Base-by-base conservation (phyloP, 495 filamentous ascomycete genomes). In the Delitschia confertaspora region DNA sequence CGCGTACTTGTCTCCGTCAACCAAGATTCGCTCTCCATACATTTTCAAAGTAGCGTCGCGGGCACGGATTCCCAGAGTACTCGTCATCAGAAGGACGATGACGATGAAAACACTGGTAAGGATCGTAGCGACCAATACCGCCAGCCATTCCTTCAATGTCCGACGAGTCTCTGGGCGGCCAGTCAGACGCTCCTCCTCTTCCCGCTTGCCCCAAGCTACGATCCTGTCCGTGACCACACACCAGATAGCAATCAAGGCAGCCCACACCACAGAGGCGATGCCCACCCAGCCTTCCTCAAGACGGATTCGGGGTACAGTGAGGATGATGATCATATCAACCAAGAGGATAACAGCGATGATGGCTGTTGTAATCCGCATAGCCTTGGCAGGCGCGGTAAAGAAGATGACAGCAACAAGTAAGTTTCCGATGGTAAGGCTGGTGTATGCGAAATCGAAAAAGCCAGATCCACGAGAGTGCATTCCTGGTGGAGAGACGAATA, bases 141-240 rank as follows among this genome's bases (percentile, higher is more conserved):
- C 83, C 19, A 74, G 58, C 91, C 91, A 95, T 64, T 95, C 84
- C 8, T 70, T 61, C 20, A 94, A 56, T 0, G 85, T 83, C 9
- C 88, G 79, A 16, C 88, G 78, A 8, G 79, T 88, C 63, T 95
- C 89, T 11, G 76, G 71, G n/a, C 87, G 80, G 20, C 91, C 91
- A 0, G 91, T 98, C 9, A 98, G 68, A 11, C 91, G 75, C 55
- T 93, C 80, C 62, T 98, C 91, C 57, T 98, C 91, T 49, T 94
- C 84, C 0, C 66, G 67, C 61, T 95, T 95, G 18, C 89, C 91
- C 79, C 86, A 93, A 38, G 79, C 71, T 10, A 98, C 91, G 6
- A 83, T 70, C n/a, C 81, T 67, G 58, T 79, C 79, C 38, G 71
- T 71, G 6, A 73, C 39, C 38, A 81, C 65, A 46, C 71, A 76